Evolutionary conservation across 805 yeast genomes (phyloP).

Genomic region (Torulaspora indica): DNA sequence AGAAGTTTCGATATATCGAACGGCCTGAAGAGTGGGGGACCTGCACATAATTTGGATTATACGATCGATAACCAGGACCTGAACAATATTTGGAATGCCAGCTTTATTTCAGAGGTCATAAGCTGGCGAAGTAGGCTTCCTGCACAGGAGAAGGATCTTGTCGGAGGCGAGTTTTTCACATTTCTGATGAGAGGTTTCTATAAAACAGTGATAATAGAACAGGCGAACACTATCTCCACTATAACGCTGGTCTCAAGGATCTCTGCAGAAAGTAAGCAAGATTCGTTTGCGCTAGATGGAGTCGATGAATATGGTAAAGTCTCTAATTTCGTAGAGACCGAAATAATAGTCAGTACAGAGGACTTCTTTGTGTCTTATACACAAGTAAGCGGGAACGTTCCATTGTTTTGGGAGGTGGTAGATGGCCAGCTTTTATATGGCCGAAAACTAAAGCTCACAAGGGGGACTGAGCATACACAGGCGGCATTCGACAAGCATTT

Average conservation of each 20-base stretch:
- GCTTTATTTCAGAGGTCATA: conserved; percentile 73
- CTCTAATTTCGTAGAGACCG: conserved; percentile 88
- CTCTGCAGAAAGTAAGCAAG: conserved; percentile 84
- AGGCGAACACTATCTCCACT: conserved; percentile 29
- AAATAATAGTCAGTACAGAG: conserved; percentile 58
- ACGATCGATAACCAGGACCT: conserved; percentile 53
- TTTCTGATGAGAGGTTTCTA: conserved; percentile 91
- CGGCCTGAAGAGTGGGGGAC: conserved; percentile 66
- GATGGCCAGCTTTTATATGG: conserved; percentile 57
- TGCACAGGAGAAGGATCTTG: conserved; percentile 54
- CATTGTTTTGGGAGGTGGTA: conserved; percentile 92
- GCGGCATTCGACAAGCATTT: conserved; percentile 83
- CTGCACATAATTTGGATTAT: conserved; percentile 37
- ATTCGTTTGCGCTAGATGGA: conserved; percentile 80
- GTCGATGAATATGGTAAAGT: conserved; percentile 90
- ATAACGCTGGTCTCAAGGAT: conserved; percentile 83
- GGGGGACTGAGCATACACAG: conserved; percentile 79
- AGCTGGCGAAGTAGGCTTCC: conserved; percentile 67
- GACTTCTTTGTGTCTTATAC: conserved; percentile 61
- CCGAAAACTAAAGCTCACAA: conserved; percentile 73
- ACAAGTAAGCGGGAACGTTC: conserved; percentile 88
- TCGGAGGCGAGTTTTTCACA: conserved; percentile 66
- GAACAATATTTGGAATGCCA: conserved; percentile 87
- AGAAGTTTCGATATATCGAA: conserved; percentile 87
- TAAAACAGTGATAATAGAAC: conserved; percentile 45